These are phyloP conservation scores for Thermochaetoides thermophila DNA, from an alignment of 495 filamentous ascomycete species.

Conservation along the genomic window DNA sequence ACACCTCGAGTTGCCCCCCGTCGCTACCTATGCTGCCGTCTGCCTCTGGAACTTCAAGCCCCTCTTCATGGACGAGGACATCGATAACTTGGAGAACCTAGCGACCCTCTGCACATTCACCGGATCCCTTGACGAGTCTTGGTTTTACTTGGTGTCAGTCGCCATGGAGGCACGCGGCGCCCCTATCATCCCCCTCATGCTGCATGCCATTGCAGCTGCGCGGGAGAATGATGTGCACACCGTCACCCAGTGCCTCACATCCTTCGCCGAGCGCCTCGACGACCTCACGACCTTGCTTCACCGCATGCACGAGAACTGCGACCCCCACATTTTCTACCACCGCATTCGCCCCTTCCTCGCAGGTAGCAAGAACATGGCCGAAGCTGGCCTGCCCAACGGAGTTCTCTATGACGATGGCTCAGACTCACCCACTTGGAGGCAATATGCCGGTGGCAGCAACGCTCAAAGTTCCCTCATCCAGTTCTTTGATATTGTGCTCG, in stretches of 20 bases:
- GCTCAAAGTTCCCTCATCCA: constrained; percentile 94
- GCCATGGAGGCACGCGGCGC: constrained; percentile 90
- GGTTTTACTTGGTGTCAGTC: constrained; percentile 93
- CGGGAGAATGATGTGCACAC: constrained; percentile 49
- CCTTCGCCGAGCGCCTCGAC: constrained; percentile 75
- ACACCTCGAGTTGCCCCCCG: constrained; percentile 75
- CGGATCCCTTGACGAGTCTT: constrained; percentile 91
- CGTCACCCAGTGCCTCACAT: constrained; percentile 59
- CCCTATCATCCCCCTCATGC: constrained; percentile 77
- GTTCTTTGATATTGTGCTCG: constrained; percentile 86
- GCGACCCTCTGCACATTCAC: constrained; percentile 79
- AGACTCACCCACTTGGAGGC: constrained; percentile 53
- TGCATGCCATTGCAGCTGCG: constrained; percentile 73
- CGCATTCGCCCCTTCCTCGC: constrained; percentile 87
- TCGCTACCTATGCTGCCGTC: constrained; percentile 86
- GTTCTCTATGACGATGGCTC: constrained; percentile 76
- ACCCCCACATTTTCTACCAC: constrained; percentile 87
- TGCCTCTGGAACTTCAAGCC: constrained; percentile 95
- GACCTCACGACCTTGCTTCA: constrained; percentile 60
- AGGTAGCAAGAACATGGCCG: constrained; percentile 91
- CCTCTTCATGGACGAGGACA: constrained; percentile 62
- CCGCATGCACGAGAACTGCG: constrained; percentile 85
- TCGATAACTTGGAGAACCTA: constrained; percentile 73
- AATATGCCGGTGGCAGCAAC: constrained; percentile 89
- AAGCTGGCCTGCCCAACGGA: constrained; percentile 76